Evolutionary conservation across 495 filamentous ascomycete genomes (phyloP).

Genomic region (Aspergillus heteromorphus): DNA sequence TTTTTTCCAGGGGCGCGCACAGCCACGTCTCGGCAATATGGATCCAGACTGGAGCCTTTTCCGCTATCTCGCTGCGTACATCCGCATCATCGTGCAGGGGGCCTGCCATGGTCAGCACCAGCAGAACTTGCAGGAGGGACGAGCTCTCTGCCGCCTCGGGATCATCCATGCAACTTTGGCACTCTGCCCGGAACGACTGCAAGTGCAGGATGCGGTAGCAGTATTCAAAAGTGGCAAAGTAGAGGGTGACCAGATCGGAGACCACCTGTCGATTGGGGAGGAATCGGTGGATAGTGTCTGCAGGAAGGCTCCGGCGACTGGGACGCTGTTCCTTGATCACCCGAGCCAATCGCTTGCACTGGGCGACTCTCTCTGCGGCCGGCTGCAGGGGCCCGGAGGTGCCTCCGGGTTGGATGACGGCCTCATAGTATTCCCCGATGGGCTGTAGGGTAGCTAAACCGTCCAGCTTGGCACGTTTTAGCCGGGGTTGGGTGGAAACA

Average conservation of each 20-base stretch:
- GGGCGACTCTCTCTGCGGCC: constrained; percentile 4
- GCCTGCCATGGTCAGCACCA: constrained; percentile 41
- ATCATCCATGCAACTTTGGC: constrained; percentile 33
- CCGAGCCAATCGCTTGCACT: constrained; percentile 25
- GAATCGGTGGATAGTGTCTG: constrained; percentile 11
- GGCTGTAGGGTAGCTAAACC: constrained; percentile 10
- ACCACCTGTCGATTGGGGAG: constrained; percentile 28
- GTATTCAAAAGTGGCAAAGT: constrained; percentile 45
- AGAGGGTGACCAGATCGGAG: constrained; percentile 36
- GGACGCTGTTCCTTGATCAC: constrained; percentile 20
- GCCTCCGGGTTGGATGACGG: constrained; percentile 17
- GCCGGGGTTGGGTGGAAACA: too few relatives aligned
- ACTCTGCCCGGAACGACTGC: constrained; percentile 41
- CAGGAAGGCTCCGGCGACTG: constrained; percentile 17
- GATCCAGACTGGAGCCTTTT: constrained; percentile 37
- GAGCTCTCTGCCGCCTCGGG: constrained; percentile 23
- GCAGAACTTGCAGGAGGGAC: constrained; percentile 35
- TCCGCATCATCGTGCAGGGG: constrained; percentile 24
- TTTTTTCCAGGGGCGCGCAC: constrained; percentile 45
- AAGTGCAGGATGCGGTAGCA: constrained; percentile 44
- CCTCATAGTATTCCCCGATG: constrained; percentile 15
- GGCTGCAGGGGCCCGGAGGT: constrained; percentile 3
- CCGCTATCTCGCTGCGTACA: constrained; percentile 21
- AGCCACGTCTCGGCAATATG: constrained; percentile 48
- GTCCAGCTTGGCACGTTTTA: constrained; percentile 22